phyloP scores from a whole-genome alignment of 1,284 basidiomycete species.

The Xerocomus amazonicus region DNA sequence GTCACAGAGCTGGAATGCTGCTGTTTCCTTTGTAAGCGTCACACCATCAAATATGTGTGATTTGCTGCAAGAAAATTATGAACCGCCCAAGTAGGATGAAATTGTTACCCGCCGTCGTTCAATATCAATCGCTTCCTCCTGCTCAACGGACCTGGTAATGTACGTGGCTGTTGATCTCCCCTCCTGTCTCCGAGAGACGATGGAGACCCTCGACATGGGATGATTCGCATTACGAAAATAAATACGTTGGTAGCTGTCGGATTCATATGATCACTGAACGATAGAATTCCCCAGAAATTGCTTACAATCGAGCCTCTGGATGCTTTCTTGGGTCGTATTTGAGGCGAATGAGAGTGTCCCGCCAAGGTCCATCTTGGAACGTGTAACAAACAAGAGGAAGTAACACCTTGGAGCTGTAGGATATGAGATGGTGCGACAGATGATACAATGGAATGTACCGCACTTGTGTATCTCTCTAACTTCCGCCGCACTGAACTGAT shows the following conservation, averaged over 20 bases:
- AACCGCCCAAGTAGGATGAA: background rate
- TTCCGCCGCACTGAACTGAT: conserved; percentile 73
- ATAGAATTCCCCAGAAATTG: background rate
- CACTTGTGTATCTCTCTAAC: conserved; percentile 72
- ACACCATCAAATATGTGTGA: conserved; percentile 90
- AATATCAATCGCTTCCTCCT: conserved; percentile 42
- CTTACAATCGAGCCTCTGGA: conserved; percentile 69
- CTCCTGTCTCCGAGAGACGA: conserved; percentile 65
- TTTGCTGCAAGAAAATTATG: conserved; percentile 35
- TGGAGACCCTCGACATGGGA: conserved; percentile 68
- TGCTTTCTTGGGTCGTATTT: conserved; percentile 87
- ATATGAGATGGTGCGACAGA: background rate
- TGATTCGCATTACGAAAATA: conserved; percentile 84
- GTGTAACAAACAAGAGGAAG: conserved; percentile 77
- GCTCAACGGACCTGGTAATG: conserved; percentile 38
- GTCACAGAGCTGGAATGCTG: conserved; percentile 92
- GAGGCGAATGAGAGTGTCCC: conserved; percentile 84
- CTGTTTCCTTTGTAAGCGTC: conserved; percentile 73
- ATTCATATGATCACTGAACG: conserved; percentile 1
- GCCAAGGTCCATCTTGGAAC: conserved; percentile 92
- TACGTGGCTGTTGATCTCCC: conserved; percentile 33
- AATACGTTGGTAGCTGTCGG: conserved; percentile 71
- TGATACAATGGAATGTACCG: conserved; percentile 13
- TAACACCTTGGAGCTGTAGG: conserved; percentile 63
- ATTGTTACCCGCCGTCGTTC: conserved; percentile 36